Percentiles rank a stretch among this genome's conserved stretches.
These are phyloP conservation scores for Hypoxylon sp. DNA, from an alignment of 2,329 filamentous ascomycete species.

Conservation along the genomic window DNA sequence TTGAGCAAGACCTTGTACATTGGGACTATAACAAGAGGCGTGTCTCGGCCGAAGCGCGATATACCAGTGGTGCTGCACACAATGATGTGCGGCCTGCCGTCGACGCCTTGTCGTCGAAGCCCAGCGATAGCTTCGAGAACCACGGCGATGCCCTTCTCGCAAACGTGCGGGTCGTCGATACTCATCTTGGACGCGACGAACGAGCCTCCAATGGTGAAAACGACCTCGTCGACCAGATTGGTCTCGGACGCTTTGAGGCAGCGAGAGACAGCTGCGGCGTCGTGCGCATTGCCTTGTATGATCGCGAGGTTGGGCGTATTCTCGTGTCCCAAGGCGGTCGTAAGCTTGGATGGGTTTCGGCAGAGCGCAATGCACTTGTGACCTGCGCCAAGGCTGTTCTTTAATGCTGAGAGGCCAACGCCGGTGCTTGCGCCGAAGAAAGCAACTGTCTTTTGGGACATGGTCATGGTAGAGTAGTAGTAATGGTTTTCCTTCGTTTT, in stretches of 20 bases:
- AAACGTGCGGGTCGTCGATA: slow-evolving; percentile 64
- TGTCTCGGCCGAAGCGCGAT: slow-evolving; percentile 56
- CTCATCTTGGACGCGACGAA: slow-evolving; percentile 54
- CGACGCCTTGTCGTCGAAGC: slow-evolving; percentile 44
- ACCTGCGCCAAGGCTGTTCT: slow-evolving; percentile 61
- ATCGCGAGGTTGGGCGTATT: slow-evolving; percentile 59
- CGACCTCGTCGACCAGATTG: slow-evolving; percentile 58
- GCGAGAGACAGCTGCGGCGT: slow-evolving; percentile 56
- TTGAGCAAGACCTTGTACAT: slow-evolving; percentile 60
- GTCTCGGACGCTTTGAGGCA: slow-evolving; percentile 51
- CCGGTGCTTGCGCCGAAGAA: slow-evolving; percentile 70
- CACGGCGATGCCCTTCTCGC: slow-evolving; percentile 60
- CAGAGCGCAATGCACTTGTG: slow-evolving; percentile 65
- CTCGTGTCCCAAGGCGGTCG: slow-evolving; percentile 52
- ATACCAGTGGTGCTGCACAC: slow-evolving; percentile 62
- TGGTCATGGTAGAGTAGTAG: background rate
- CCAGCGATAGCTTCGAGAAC: slow-evolving; percentile 59
- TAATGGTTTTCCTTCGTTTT: background rate
- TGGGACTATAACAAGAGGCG: slow-evolving; percentile 60
- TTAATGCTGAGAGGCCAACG: slow-evolving; percentile 63
- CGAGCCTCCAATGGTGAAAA: slow-evolving; percentile 64
- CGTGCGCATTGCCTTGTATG: slow-evolving; percentile 64
- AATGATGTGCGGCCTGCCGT: slow-evolving; percentile 56
- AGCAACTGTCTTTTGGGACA: slow-evolving; percentile 58
- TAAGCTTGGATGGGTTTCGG: slow-evolving; percentile 65